Evolutionary conservation across 2,329 filamentous ascomycete species (phyloP).

Genomic region (Lachnellula arida): DNA sequence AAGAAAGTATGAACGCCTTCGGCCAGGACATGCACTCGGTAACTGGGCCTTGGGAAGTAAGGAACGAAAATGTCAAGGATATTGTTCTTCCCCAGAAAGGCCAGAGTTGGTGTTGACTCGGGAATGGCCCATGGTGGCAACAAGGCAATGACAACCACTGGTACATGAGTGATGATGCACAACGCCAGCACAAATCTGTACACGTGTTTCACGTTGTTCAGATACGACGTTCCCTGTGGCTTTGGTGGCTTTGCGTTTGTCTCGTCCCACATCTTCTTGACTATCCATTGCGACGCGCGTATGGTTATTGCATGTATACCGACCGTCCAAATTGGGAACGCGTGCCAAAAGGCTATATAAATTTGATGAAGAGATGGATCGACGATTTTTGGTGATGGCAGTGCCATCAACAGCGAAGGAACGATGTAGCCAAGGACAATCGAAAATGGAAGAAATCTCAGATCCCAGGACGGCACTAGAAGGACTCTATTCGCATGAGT

Average conservation of each 20-base stretch:
- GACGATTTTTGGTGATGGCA: slow-evolving; percentile 38
- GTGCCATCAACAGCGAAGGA: slow-evolving; percentile 39
- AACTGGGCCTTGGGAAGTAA: slow-evolving; percentile 30
- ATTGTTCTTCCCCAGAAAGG: slow-evolving; percentile 30
- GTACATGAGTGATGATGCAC: slow-evolving; percentile 36
- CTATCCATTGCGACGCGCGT: slow-evolving; percentile 1
- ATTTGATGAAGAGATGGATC: slow-evolving; percentile 41
- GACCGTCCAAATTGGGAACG: slow-evolving; percentile 44
- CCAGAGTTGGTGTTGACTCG: slow-evolving; percentile 32
- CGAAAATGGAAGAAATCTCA: slow-evolving; percentile 36
- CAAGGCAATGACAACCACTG: slow-evolving; percentile 37
- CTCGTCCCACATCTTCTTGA: slow-evolving; percentile 16
- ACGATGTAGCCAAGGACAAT: slow-evolving; percentile 40
- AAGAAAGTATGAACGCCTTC: slow-evolving; percentile 42
- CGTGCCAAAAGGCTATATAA: slow-evolving; percentile 46
- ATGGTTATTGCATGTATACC: slow-evolving; percentile 34
- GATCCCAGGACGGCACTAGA: slow-evolving; percentile 26
- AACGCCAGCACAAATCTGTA: slow-evolving; percentile 36
- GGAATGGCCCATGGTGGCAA: slow-evolving; percentile 34
- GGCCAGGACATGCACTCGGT: slow-evolving; percentile 18
- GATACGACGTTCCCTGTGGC: slow-evolving; percentile 20
- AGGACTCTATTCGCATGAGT: slow-evolving; percentile 31
- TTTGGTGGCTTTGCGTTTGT: slow-evolving; percentile 24
- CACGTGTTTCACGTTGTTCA: slow-evolving; percentile 18
- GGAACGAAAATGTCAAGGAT: slow-evolving; percentile 37